Evolutionary conservation across 768 basidiomycete genomes (phyloP).

Genomic region (Hemileccinum rubropunctum): DNA sequence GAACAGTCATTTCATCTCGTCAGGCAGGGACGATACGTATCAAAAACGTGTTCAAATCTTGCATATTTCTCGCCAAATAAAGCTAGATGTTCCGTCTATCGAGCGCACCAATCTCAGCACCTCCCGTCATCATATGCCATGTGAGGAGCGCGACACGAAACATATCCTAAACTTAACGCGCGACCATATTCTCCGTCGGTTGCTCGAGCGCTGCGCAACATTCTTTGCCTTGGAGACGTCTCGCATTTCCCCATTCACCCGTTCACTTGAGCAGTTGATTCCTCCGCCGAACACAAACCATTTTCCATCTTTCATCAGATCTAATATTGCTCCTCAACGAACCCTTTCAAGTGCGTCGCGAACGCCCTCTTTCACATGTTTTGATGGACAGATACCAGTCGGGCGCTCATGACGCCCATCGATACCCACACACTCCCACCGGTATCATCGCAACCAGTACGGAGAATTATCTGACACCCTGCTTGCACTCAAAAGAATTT

Average conservation of each 20-base stretch:
- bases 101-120: slow-evolving; percentile 11
- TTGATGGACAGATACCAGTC: slow-evolving; percentile 2
- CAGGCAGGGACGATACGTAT: slow-evolving; percentile 1
- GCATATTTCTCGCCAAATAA: slow-evolving; percentile 7
- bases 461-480: neutral
- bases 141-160: neutral
- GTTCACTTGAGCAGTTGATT: neutral
- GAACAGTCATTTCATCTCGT: neutral
- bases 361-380: slow-evolving; percentile 17
- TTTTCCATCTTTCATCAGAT: slow-evolving; percentile 5
- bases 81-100: slow-evolving; percentile 13
- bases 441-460: slow-evolving; percentile 3
- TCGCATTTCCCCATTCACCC: neutral
- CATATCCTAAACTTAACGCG: neutral
- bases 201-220: slow-evolving; percentile 4
- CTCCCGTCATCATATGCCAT: neutral
- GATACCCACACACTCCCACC: slow-evolving; percentile 5
- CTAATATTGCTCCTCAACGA: neutral
- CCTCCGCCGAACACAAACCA: neutral
- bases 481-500: neutral
- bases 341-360: slow-evolving; percentile 20
- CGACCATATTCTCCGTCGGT: neutral
- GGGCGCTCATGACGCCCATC: slow-evolving; percentile 17
- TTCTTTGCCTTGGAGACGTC: neutral
- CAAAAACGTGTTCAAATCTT: slow-evolving; percentile 3